These are phyloP conservation scores for Globisporangium takayamanum DNA, from an alignment of 352 stramenopile genomes.

Conservation along the genomic window DNA sequence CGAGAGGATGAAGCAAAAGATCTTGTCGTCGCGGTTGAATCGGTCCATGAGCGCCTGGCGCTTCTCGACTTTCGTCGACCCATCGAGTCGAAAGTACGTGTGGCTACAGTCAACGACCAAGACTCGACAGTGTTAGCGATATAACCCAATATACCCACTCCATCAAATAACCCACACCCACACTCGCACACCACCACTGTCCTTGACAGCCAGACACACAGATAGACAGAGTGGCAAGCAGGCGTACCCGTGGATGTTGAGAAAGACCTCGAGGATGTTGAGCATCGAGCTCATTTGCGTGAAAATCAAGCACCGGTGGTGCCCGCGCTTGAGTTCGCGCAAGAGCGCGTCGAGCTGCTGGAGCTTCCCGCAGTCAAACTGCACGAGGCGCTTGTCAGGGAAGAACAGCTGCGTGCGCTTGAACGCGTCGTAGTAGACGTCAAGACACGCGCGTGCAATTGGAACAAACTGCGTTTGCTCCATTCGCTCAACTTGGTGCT, in stretches of 20 bases:
- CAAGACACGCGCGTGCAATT: conserved; percentile 30
- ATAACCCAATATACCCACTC: not conserved
- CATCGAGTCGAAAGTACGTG: conserved; percentile 98
- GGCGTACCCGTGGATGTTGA: conserved; percentile 92
- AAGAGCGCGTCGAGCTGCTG: conserved; percentile 90
- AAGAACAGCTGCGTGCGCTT: conserved; percentile 92
- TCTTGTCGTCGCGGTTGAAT: conserved; percentile 96
- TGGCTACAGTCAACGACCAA: conserved; percentile 28
- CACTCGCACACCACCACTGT: not conserved
- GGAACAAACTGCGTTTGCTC: conserved; percentile 17
- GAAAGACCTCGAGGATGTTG: conserved; percentile 98
- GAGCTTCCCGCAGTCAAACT: conserved; percentile 96
- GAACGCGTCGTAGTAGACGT: conserved; percentile 49
- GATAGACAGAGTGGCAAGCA: not conserved
- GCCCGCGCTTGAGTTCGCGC: conserved; percentile 92
- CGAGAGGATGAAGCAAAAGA: conserved; percentile 99
- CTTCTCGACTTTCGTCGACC: conserved; percentile 93
- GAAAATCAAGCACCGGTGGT: conserved; percentile 94
- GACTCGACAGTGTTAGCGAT: not conserved
- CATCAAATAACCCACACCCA: not conserved
- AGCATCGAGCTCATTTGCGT: conserved; percentile 99
- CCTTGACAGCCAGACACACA: not conserved
- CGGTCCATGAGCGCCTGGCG: conserved; percentile 97
- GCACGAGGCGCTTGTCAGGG: conserved; percentile 95
- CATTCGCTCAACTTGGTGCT: conserved; percentile 16